A percentile compares a stretch with the other conserved stretches of the same genome.
These are phyloP conservation scores for Rhizopogon roseolus DNA, from an alignment of 768 basidiomycete species.

Conservation along the genomic window DNA sequence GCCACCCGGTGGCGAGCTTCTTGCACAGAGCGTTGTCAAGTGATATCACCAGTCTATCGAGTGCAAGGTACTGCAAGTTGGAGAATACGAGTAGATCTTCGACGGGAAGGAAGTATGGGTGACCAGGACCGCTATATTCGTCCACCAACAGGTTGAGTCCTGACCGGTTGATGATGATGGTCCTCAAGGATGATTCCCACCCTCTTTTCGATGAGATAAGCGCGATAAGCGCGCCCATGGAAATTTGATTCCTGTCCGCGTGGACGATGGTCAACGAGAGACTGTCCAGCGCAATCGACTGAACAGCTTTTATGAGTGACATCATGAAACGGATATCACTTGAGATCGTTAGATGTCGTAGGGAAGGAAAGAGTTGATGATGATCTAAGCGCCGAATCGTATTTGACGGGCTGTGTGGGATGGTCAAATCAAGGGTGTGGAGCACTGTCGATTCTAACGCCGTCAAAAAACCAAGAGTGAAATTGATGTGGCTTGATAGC, in stretches of 20 bases:
- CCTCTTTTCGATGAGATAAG: neutral
- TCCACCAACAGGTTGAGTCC: neutral
- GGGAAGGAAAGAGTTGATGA: neutral
- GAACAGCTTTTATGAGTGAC: neutral
- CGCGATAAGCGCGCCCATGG: neutral
- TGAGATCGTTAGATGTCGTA: neutral
- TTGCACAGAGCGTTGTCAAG: neutral
- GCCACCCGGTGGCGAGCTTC: neutral
- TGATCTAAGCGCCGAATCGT: neutral
- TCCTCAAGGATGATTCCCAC: neutral
- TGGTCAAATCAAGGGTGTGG: neutral
- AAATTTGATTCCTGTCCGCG: neutral
- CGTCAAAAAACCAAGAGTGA: neutral
- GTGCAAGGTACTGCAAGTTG: neutral
- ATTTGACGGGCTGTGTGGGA: neutral
- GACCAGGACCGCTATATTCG: neutral
- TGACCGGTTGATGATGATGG: neutral
- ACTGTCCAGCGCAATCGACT: neutral
- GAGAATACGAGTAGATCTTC: neutral
- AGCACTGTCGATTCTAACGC: neutral
- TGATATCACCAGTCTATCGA: neutral
- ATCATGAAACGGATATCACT: neutral
- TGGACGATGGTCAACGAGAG: neutral
- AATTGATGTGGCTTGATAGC: neutral
- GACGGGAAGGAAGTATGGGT: neutral